phyloP scores from a whole-genome alignment of 2,329 filamentous ascomycete species.

The Penicillium sp. region DNA sequence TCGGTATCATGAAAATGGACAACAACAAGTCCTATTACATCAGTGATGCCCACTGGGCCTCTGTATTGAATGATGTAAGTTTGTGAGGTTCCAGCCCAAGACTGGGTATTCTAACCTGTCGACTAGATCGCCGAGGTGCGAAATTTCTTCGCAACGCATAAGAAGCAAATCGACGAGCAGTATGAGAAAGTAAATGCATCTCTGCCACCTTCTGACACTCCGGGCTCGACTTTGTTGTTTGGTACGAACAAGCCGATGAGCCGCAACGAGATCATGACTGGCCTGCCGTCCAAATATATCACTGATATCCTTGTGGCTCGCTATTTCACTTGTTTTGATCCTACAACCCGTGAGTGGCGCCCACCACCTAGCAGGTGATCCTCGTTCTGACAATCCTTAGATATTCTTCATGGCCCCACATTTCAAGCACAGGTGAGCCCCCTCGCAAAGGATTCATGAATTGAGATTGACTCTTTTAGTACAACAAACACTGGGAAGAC shows the following conservation, averaged over 20 bases:
- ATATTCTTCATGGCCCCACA: constrained; percentile 76
- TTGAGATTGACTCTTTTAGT: constrained; percentile 39
- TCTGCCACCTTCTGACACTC: constrained; percentile 52
- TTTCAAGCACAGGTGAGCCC: constrained; percentile 67
- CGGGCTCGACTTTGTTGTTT: constrained; percentile 74
- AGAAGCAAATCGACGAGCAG: constrained; percentile 82
- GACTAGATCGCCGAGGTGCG: constrained; percentile 81
- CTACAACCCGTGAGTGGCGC: constrained; percentile 54
- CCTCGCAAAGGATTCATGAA: not conserved
- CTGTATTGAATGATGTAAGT: constrained; percentile 65
- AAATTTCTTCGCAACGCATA: constrained; percentile 79
- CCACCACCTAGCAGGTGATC: not conserved
- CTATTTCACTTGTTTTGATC: constrained; percentile 81
- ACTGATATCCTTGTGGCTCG: constrained; percentile 81
- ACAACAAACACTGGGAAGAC: constrained; percentile 60
- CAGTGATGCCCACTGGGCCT: constrained; percentile 79
- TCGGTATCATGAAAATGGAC: constrained; percentile 81
- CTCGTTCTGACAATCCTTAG: constrained; percentile 29
- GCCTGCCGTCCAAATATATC: constrained; percentile 74
- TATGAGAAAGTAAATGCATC: constrained; percentile 69
- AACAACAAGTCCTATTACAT: constrained; percentile 75
- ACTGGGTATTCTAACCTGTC: not conserved
- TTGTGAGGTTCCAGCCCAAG: not conserved
- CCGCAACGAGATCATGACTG: constrained; percentile 71
- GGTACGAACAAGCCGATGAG: constrained; percentile 66